Evolutionary conservation across 1,139 yeast species (phyloP).

Genomic region (Yamadazyma triangularis): DNA sequence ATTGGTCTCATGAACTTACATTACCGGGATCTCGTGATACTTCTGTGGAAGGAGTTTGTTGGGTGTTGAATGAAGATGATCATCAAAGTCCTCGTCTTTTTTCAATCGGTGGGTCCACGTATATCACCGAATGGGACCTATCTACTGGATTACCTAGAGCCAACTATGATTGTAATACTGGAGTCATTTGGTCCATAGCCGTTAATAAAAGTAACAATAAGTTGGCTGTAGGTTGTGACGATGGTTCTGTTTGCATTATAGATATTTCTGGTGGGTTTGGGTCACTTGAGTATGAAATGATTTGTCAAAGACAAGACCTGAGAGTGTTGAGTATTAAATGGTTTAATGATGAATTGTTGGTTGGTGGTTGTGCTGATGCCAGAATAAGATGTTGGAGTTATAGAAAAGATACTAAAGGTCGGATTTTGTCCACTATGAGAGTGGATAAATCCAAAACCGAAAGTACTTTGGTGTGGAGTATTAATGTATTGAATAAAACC

Average conservation of each 20-base stretch:
- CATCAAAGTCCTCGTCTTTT: conserved; percentile 60
- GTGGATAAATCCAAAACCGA: conserved; percentile 74
- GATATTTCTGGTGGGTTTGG: conserved; percentile 85
- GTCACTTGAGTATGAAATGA: conserved; percentile 66
- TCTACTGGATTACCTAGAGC: conserved; percentile 64
- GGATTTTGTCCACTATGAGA: conserved; percentile 70
- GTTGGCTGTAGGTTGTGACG: conserved; percentile 92
- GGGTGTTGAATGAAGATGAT: conserved; percentile 53
- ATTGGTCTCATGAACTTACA: conserved; percentile 54
- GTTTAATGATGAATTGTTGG: conserved; percentile 52
- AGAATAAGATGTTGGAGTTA: conserved; percentile 79
- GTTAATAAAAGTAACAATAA: conserved; percentile 57
- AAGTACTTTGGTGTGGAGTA: conserved; percentile 85
- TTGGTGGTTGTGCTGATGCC: conserved; percentile 98
- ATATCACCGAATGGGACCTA: conserved; percentile 90
- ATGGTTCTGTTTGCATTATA: conserved; percentile 81
- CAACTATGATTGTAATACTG: conserved; percentile 89
- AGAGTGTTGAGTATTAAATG: conserved; percentile 79
- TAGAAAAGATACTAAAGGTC: conserved; percentile 41
- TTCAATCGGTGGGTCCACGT: conserved; percentile 91
- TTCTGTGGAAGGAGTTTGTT: conserved; percentile 84
- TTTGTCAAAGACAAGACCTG: conserved; percentile 81
- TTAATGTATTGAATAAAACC: conserved; percentile 55
- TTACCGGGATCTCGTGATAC: conserved; percentile 79
- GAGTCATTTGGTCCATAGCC: conserved; percentile 88